Base-by-base conservation (phyloP, 495 filamentous ascomycete species). In the Penicillium steckii region DNA sequence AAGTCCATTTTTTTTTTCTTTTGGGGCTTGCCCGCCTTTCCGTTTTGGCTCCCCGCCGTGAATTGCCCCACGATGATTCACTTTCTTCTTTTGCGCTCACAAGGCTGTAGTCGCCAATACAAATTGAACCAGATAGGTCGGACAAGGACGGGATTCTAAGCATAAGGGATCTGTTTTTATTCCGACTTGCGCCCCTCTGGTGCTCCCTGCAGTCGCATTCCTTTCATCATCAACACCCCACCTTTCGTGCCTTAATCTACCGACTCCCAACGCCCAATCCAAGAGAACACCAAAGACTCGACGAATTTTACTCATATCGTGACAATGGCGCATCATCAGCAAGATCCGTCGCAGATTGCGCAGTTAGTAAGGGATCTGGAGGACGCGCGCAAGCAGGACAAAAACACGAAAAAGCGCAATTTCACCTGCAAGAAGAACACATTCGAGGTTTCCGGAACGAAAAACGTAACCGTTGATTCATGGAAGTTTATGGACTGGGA, bases 401-500 rank as follows among this genome's bases (percentile, higher is more conserved):
- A 76, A 27, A 62, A 56, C 32, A 23, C 56, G 18, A 64, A 61
- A 29, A 81, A 77, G 57, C 72, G 71, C 35, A 54, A 72, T 9
- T 86, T 88, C 67, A 81, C 74, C 23, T 83, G 83, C 73, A 95
- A 86, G 62, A 95, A 89, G 74, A 78, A 76, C 8, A 88, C 79
- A 6, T 97, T 87, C 65, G 55, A 70, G 0, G 78, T 97, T 19
- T 69, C 73, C 2, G 77, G 75, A 8, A 84, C 85, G 3, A 69
- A 81, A 30, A 62, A 77, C 21, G 74, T 88, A 51, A 69, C 66
- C 2, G 91, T 97, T 21, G 84, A 95, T 61, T 96, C 93, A 4
- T 98, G 94, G 94, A 85, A 86, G 23, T 88, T 97, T 64, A 81
- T 86, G 60, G 94, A 98, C 52, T 93, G 85, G 87, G 93, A 97